Percentiles rank a stretch among this genome's conserved stretches.
These are phyloP conservation scores for Parachaetomium inaequale DNA, from an alignment of 495 filamentous ascomycete species.

Conservation along the genomic window DNA sequence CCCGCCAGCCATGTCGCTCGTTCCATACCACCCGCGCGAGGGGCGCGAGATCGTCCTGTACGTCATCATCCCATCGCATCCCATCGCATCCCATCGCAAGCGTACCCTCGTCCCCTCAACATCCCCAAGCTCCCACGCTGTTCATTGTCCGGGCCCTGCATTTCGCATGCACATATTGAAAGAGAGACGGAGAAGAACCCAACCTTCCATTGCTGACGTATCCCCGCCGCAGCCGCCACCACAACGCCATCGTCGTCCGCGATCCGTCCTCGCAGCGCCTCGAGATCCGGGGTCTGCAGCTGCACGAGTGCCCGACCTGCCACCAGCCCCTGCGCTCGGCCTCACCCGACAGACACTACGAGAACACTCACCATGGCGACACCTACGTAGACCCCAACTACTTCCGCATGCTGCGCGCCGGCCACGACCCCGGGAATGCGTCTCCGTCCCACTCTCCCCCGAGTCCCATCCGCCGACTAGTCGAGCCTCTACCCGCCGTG, in stretches of 20 bases:
- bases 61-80: slow-evolving; percentile 29
- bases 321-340: slow-evolving; percentile 67
- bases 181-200: too few relatives aligned
- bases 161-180: too few relatives aligned
- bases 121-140: background rate
- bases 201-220: background rate
- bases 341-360: slow-evolving; percentile 48
- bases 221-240: slow-evolving; percentile 66
- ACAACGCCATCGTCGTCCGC: slow-evolving; percentile 85
- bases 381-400: slow-evolving; percentile 86
- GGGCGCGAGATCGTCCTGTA: slow-evolving; percentile 63
- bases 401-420: slow-evolving; percentile 81
- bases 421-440: slow-evolving; percentile 27
- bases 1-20: slow-evolving; percentile 52
- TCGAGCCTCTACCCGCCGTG: slow-evolving; percentile 39
- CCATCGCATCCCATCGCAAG: background rate
- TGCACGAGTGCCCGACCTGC: slow-evolving; percentile 80
- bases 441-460: slow-evolving; percentile 36
- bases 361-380: slow-evolving; percentile 44
- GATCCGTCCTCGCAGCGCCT: slow-evolving; percentile 82
- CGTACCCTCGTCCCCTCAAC: background rate
- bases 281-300: slow-evolving; percentile 63
- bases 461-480: slow-evolving; percentile 48
- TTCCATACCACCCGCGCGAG: slow-evolving; percentile 60
- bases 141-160: background rate